Conservation (phyloP, 352 stramenopile genomes). For the Phytopythium mirpurense region DNA sequence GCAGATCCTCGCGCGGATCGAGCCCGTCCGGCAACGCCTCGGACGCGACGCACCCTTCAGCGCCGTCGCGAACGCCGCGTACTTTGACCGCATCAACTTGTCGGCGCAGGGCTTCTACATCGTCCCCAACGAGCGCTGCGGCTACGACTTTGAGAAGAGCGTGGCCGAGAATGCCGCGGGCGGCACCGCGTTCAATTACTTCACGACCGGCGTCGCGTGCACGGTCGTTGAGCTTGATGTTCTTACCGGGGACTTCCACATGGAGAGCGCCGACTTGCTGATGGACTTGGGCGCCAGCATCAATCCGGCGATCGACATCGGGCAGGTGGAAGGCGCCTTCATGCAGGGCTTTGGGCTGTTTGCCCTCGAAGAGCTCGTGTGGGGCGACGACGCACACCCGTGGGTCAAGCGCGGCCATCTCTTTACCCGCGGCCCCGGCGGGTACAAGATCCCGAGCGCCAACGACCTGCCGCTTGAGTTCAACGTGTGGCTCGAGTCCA, state of each 20-base stretch:
- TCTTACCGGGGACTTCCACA: slow-evolving; percentile 91
- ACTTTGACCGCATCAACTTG: slow-evolving; percentile 92
- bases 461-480: slow-evolving; percentile 95
- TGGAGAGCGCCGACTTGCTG: slow-evolving; percentile 77
- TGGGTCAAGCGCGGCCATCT: slow-evolving; percentile 91
- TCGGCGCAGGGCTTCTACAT: slow-evolving; percentile 96
- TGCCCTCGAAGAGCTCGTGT: slow-evolving; percentile 93
- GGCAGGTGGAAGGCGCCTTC: slow-evolving; percentile 97
- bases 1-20: slow-evolving; percentile 90
- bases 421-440: slow-evolving; percentile 93
- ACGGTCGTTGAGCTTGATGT: slow-evolving; percentile 95
- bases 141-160: slow-evolving; percentile 90
- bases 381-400: slow-evolving; percentile 90
- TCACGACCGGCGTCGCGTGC: slow-evolving; percentile 92
- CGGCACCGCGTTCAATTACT: slow-evolving; percentile 94
- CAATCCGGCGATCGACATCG: slow-evolving; percentile 96
- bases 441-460: slow-evolving; percentile 97
- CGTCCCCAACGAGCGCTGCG: slow-evolving; percentile 87
- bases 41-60: slow-evolving; percentile 67
- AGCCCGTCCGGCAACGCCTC: slow-evolving; percentile 79
- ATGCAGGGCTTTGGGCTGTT: slow-evolving; percentile 95
- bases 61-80: slow-evolving; percentile 84
- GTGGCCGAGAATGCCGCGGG: slow-evolving; percentile 87
- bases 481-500: slow-evolving; percentile 91
- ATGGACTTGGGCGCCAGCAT: slow-evolving; percentile 94